phyloP scores from a whole-genome alignment of 495 filamentous ascomycete species.

The Viridothelium virens region DNA sequence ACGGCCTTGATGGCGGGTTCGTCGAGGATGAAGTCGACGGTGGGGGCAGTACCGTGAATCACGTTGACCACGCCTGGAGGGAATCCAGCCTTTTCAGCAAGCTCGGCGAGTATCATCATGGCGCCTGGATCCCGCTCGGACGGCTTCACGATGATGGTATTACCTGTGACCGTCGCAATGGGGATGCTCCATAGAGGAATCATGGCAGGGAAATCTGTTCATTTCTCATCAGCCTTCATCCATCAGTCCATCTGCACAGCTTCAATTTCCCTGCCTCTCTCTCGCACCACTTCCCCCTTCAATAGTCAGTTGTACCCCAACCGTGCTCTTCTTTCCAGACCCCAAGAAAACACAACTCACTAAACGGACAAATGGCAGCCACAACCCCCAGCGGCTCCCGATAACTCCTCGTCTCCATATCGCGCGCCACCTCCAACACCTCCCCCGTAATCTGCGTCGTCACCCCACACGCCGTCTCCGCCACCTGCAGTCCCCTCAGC shows the following conservation, averaged over 20 bases:
- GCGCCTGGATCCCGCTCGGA: constrained; percentile 98
- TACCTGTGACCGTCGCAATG: constrained; percentile 87
- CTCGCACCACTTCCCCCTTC: no score
- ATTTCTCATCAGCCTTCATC: background rate
- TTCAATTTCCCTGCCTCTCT: no score
- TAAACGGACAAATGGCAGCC: constrained; percentile 97
- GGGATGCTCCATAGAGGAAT: constrained; percentile 98
- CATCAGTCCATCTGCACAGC: background rate
- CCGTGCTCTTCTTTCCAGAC: background rate
- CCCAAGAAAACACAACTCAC: constrained; percentile 46
- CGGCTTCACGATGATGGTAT: constrained; percentile 90
- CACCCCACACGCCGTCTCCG: constrained; percentile 90
- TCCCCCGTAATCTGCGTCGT: constrained; percentile 91
- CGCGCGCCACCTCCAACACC: constrained; percentile 92
- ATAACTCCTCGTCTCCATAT: constrained; percentile 97
- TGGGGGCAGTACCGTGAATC: constrained; percentile 80
- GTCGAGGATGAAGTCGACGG: constrained; percentile 96
- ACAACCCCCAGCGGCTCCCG: constrained; percentile 89
- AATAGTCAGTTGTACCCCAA: no score
- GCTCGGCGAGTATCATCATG: constrained; percentile 92
- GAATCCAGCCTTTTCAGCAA: constrained; percentile 86
- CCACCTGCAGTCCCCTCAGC: constrained; percentile 89
- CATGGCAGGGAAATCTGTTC: constrained; percentile 85
- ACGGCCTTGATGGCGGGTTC: constrained; percentile 97
- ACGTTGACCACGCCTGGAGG: constrained; percentile 92